Conservation (phyloP, 371 early-diverging fungal species). For the Syncephalastrum sp. region DNA sequence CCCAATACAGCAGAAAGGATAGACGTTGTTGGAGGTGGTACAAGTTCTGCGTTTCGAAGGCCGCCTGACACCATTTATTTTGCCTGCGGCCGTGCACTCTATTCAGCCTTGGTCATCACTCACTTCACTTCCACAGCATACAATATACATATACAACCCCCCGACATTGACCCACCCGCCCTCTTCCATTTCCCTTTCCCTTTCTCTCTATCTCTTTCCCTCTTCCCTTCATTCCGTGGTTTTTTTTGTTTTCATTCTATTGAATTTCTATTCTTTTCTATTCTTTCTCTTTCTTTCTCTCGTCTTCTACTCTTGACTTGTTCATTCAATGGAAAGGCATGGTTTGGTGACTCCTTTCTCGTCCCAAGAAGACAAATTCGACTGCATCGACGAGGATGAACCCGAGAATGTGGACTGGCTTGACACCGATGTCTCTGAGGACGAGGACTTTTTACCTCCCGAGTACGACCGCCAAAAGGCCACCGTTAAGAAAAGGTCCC, state of each 20-base stretch:
- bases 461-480: too few relatives aligned
- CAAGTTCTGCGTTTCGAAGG: too few relatives aligned
- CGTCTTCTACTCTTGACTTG: not conserved
- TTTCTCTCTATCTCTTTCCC: not conserved
- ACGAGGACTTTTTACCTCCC: constrained; percentile 41
- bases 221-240: not conserved
- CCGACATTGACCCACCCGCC: not conserved
- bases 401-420: constrained; percentile 31
- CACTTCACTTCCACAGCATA: too few relatives aligned
- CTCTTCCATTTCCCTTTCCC: not conserved
- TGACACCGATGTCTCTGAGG: constrained; percentile 44
- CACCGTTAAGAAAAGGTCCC: too few relatives aligned
- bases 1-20: too few relatives aligned
- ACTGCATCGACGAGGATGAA: not conserved
- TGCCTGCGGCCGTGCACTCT: too few relatives aligned
- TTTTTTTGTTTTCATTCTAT: not conserved
- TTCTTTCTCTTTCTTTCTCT: too few relatives aligned
- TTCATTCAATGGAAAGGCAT: not conserved
- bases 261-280: not conserved
- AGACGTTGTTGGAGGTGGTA: too few relatives aligned
- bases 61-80: too few relatives aligned
- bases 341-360: constrained; percentile 1
- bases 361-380: not conserved
- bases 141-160: too few relatives aligned
- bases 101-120: too few relatives aligned